Base-by-base conservation (phyloP, 176 grass and related monocot genomes). In the Oryza brachyantha region DNA sequence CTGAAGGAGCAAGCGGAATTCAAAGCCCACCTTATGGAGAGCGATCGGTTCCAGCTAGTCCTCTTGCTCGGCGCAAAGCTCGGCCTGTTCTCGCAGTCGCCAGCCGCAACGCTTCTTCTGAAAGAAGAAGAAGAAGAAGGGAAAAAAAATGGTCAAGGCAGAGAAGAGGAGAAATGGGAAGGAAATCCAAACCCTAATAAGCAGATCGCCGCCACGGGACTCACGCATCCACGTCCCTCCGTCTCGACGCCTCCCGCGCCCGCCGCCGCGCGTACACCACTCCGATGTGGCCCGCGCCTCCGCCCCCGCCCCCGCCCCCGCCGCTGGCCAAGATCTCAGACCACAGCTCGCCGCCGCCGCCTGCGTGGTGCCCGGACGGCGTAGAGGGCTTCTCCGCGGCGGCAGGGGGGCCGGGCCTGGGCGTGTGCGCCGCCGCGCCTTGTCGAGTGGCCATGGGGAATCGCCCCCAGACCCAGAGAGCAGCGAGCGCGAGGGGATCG, bases 11-110 rank as follows among this genome's bases (percentile, higher is more conserved):
- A 11, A 43, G 11, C 31, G 10, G 25, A n/a, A 81, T 27, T 65
- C 42, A 2, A 40, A n/a, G 21, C 34, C 61, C 65, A 98, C 95
- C 95, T 98, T 76, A 92, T 98, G 52, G 95, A 98, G 27, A 98
- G 95, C 73, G 95, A 90, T 16, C 86, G 95, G 26, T 86, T 96
- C 93, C 93, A 96, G 75, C 89, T 94, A 17, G 76, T 90, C 61
- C 83, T 87, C 86, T 88, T 92, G 75, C 63, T 41, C 8, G 73
- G 84, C 40, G 2, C 76, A 38, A 87, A 90, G 84, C 91, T 88
- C 84, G 78, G 76, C 80, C 87, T 83, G 29, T 62, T 81, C 58
- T 90, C 64, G 43, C 61, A 77, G n/a, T n/a, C n/a, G n/a, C n/a
- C n/a, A 27, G 68, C 71, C 31, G 86, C 50, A 62, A 80, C 22